Evolutionary conservation across 352 stramenopile species (phyloP), one percentile per base, ranked within the genome.

Genomic region (Globisporangium paddicum): DNA sequence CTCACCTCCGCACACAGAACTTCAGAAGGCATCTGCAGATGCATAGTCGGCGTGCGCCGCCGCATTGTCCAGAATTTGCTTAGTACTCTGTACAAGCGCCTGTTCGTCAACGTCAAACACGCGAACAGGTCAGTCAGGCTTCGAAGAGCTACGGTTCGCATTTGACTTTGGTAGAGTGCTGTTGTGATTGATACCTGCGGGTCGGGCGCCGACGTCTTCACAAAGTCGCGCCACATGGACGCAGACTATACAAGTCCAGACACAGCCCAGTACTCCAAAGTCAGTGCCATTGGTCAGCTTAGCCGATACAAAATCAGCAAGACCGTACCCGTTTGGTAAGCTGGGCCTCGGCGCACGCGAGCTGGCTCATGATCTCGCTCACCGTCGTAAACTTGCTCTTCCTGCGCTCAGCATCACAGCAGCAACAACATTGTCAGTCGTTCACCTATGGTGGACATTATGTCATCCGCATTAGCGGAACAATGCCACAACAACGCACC

Each of bases 331-430:
- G 71, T 40, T 86, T 87, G 13, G 72, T 70, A 25, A 88, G 46
- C 46, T 90, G 77, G 13, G 69, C 68, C 51, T 90, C 69, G 5
- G 76, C 80, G 55, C 73, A 86, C 0, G 78, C 74, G 40, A 90
- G 79, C 13, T 83, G 80, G 47, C 69, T 70, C 59, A 90, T 86
- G 23, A 77, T 68, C 4, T 77, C 70, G 25, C 68, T 66, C 46
- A 90, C 28, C 3, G 63, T 51, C 28, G 60, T 61, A 40, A 69
- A 74, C 47, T 77, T 87, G 40, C 78, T 64, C 14, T 48, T 38
- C 3, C 75, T 84, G 37, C 7, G 10, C 18, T 26, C n/a, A 7
- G 38, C 38, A 44, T 19, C 5, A 21, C 4, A 3, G 28, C 16
- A 44, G 16, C n/a, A n/a, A 44, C 7, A 13, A n/a, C 18, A n/a